Evolutionary conservation across 768 basidiomycete genomes (phyloP), one percentile per base, ranked within the genome.

Genomic region (Termitomyces sp.): DNA sequence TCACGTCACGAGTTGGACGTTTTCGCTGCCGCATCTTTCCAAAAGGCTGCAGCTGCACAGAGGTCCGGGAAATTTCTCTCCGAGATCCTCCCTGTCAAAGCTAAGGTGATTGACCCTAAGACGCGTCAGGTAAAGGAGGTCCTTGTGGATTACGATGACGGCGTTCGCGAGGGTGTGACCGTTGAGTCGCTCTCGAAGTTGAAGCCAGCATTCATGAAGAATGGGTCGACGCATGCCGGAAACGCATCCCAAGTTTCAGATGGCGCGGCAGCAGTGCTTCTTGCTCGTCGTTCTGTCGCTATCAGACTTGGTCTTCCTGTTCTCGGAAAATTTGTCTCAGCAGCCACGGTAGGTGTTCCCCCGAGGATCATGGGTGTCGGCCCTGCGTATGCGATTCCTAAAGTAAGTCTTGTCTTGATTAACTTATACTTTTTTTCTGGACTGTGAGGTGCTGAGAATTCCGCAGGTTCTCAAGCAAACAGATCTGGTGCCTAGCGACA

Each of bases 191-290:
- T 97, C 48, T 71, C 76, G 32, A 95, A 92, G 77, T 80, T 96
- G 61, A 93, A 91, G 73, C 85, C 92, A n/a, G 86, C 90, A 6
- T 96, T 96, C 76, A 71, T 74, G 56, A 83, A 88, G 74, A 83
- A 81, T 55, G 93, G 87, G 18, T 72, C 78, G 24, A 93, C 92
- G 5, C 90, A 92, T 66, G 92, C 92, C 36, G 88, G 77, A 68
- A 97, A 92, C 70, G 89, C 94, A 0, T 90, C 87, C 1, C 94
- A 97, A 69, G 83, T 96, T 51, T 93, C 94, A 6, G 94, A 97
- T 64, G 94, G 94, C 53, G 94, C 94, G 6, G 92, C 93, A 18
- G 94, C 94, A 0, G 92, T 95, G 49, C 77, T 96, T 57, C 85
- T 96, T 57, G 77, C 89, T 43, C 84, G 91, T 51, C 85, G 94